A percentile compares a stretch with the other conserved stretches of the same genome.
Evolutionary conservation across 1,139 yeast species (phyloP).

Genomic region (Protomyces macrosporus): DNA sequence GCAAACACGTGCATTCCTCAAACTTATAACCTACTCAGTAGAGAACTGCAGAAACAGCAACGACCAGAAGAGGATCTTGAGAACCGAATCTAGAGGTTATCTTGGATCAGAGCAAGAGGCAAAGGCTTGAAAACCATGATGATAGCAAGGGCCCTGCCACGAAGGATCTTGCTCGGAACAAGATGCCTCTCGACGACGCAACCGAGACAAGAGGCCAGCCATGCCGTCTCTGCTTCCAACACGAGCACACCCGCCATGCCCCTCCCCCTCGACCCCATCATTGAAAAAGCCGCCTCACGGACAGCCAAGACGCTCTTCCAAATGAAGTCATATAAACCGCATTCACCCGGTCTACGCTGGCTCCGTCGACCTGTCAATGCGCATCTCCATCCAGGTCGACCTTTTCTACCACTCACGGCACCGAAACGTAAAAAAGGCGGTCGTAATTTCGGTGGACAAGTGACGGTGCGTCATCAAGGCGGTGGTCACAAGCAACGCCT

Average conservation of each 20-base stretch:
- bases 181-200: no score
- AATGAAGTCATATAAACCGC: constrained; percentile 31
- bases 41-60: no score
- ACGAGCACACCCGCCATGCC: not conserved
- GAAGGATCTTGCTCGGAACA: no score
- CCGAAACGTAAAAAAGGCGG: constrained; percentile 76
- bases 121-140: no score
- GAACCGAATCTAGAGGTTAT: no score
- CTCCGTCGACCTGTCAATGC: constrained; percentile 81
- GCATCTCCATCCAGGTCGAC: constrained; percentile 80
- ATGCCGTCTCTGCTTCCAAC: not conserved
- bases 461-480: constrained; percentile 91
- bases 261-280: not conserved
- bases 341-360: constrained; percentile 51
- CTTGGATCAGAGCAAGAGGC: no score
- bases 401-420: constrained; percentile 68
- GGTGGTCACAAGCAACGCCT: constrained; percentile 93
- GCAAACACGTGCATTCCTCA: no score
- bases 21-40: no score
- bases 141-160: no score
- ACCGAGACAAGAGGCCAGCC: not conserved
- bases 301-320: constrained; percentile 16
- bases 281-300: not conserved
- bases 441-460: constrained; percentile 80
- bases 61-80: no score